Evolutionary conservation across 768 basidiomycete genomes (phyloP).

Genomic region (Rhizopogon sp.): DNA sequence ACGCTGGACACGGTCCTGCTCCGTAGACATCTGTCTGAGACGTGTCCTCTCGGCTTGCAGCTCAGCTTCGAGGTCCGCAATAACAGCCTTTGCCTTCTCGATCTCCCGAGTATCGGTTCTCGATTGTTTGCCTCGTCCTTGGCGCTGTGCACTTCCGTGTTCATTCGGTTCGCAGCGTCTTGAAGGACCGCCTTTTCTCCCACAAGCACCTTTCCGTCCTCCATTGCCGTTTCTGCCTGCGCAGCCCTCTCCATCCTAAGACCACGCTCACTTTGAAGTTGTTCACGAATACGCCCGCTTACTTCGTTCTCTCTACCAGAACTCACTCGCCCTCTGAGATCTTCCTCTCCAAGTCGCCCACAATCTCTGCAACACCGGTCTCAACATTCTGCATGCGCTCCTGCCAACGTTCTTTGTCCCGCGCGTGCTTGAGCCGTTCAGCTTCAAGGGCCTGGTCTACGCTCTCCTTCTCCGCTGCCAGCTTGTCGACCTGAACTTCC

Average conservation of each 20-base stretch:
- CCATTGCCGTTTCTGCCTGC: constrained; percentile 61
- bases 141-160: constrained; percentile 50
- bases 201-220: constrained; percentile 63
- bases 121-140: constrained; percentile 51
- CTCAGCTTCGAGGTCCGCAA: constrained; percentile 66
- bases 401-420: constrained; percentile 68
- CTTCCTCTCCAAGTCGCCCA: constrained; percentile 59
- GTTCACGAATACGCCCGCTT: constrained; percentile 38
- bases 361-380: constrained; percentile 59
- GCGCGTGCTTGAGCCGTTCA: constrained; percentile 53
- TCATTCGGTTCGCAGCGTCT: constrained; percentile 63
- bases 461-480: constrained; percentile 40
- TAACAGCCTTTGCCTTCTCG: constrained; percentile 57
- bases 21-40: constrained; percentile 54
- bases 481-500: constrained; percentile 32
- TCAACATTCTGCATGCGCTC: constrained; percentile 70
- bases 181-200: constrained; percentile 73
- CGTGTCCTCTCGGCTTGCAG: constrained; percentile 68
- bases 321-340: constrained; percentile 47
- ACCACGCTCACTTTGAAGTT: constrained; percentile 48
- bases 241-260: constrained; percentile 52
- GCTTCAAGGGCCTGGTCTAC: constrained; percentile 42
- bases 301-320: constrained; percentile 35
- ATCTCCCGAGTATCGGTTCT: constrained; percentile 61
- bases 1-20: constrained; percentile 57